These are phyloP conservation scores for Parsonsia alboflavescens DNA, from an alignment of 257 asterid species.

Conservation along the genomic window DNA sequence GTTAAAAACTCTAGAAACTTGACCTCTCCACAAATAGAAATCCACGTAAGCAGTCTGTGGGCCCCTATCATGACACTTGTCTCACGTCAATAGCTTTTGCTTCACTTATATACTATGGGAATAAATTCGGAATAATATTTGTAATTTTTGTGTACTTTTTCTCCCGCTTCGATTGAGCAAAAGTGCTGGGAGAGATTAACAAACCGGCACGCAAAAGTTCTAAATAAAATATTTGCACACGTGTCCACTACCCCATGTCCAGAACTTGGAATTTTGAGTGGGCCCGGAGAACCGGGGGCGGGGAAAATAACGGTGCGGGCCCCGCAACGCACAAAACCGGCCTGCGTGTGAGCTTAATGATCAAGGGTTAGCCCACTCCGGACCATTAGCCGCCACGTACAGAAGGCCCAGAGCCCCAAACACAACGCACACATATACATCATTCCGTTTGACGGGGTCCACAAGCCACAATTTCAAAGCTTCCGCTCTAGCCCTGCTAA, in stretches of 20 bases:
- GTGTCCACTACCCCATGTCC: conserved; percentile 14
- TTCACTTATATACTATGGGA: conserved; percentile 24
- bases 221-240: conserved; percentile 14
- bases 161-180: conserved; percentile 22
- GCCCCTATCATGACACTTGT: conserved; percentile 17
- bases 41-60: conserved; percentile 24
- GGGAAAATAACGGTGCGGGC: conserved; percentile 12
- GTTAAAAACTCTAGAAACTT: conserved; percentile 8
- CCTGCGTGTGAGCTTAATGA: conserved; percentile 35
- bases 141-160: not conserved
- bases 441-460: conserved; percentile 34
- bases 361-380: conserved; percentile 37
- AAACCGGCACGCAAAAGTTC: conserved; percentile 47
- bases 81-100: conserved; percentile 27
- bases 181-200: conserved; percentile 41
- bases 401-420: not conserved
- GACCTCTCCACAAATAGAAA: no score
- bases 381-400: conserved; percentile 36
- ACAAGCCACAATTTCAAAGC: conserved; percentile 23
- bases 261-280: not conserved
- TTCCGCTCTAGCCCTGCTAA: conserved; percentile 10
- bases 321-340: conserved; percentile 21
- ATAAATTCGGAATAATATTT: not conserved
- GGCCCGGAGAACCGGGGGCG: not conserved
- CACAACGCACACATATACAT: conserved; percentile 10